These are phyloP conservation scores for Anthracocystis panici-leucophaei DNA, from an alignment of 1,284 basidiomycete species.

Conservation along the genomic window DNA sequence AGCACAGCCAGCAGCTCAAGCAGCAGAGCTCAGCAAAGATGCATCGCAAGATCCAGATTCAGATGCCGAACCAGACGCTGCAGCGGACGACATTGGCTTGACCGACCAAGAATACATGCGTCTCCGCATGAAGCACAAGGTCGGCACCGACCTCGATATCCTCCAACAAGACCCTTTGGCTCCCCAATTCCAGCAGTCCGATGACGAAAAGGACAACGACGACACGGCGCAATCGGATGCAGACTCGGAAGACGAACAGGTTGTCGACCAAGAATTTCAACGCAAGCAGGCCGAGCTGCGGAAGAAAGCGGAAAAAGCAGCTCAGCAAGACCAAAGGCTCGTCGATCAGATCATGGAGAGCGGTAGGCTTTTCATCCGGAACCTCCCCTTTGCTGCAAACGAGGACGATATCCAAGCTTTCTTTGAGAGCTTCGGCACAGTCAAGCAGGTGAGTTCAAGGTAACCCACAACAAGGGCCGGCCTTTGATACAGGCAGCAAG, in stretches of 20 bases:
- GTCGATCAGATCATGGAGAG: slow-evolving; percentile 79
- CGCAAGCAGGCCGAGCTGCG: slow-evolving; percentile 42
- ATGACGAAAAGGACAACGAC: slow-evolving; percentile 54
- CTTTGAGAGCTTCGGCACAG: slow-evolving; percentile 79
- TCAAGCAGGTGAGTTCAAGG: slow-evolving; percentile 72
- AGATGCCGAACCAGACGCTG: slow-evolving; percentile 45
- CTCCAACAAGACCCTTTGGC: slow-evolving; percentile 22
- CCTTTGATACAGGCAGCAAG: background rate
- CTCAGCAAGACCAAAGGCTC: slow-evolving; percentile 67
- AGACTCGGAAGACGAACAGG: slow-evolving; percentile 37
- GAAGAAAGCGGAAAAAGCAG: slow-evolving; percentile 44
- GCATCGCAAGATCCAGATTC: slow-evolving; percentile 12
- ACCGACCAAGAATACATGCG: slow-evolving; percentile 70
- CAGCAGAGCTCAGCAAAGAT: background rate
- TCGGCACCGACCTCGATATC: slow-evolving; percentile 58
- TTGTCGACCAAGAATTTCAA: slow-evolving; percentile 31
- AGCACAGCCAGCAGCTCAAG: slow-evolving; percentile 7
- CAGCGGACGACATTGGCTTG: slow-evolving; percentile 59
- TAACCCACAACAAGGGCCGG: too few relatives aligned
- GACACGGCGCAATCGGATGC: slow-evolving; percentile 23
- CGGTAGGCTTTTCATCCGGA: slow-evolving; percentile 88
- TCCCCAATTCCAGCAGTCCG: slow-evolving; percentile 65
- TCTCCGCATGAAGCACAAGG: slow-evolving; percentile 68
- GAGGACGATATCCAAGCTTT: slow-evolving; percentile 79
- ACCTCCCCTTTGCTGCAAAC: slow-evolving; percentile 86